These are phyloP conservation scores for Pythium biforme DNA, from an alignment of 352 stramenopile species.

Conservation along the genomic window DNA sequence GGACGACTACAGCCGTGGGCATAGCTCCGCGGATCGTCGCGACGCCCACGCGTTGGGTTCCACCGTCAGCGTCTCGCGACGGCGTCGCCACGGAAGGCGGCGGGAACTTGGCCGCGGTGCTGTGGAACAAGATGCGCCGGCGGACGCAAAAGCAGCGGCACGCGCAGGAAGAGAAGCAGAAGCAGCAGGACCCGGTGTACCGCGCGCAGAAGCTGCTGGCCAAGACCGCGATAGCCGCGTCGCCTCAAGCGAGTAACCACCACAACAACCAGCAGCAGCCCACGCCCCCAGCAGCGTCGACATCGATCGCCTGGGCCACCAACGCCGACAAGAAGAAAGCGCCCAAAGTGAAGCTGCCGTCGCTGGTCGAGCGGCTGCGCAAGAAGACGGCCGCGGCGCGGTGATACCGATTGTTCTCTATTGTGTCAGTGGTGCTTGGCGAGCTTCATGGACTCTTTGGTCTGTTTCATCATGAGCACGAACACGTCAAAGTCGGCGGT, in stretches of 20 bases:
- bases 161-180: slow-evolving; percentile 33
- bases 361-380: slow-evolving; percentile 66
- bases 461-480: slow-evolving; percentile 83
- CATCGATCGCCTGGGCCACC: slow-evolving; percentile 16
- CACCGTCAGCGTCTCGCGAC: too few relatives aligned
- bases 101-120: slow-evolving; percentile 33
- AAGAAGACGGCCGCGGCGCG: slow-evolving; percentile 61
- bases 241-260: neutral
- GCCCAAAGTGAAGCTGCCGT: slow-evolving; percentile 64
- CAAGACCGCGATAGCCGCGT: slow-evolving; percentile 12
- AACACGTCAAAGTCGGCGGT: slow-evolving; percentile 82
- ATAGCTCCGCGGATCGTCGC: neutral
- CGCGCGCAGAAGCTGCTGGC: slow-evolving; percentile 55
- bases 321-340: slow-evolving; percentile 50
- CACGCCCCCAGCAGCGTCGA: slow-evolving; percentile 12
- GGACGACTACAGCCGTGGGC: neutral
- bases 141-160: slow-evolving; percentile 44
- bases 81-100: neutral
- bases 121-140: slow-evolving; percentile 74
- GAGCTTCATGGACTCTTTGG: slow-evolving; percentile 60
- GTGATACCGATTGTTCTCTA: slow-evolving; percentile 12
- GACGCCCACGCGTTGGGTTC: neutral
- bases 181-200: slow-evolving; percentile 51
- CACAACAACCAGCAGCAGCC: neutral
- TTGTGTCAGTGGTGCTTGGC: slow-evolving; percentile 34